These are phyloP conservation scores for Aegle marmelos DNA, from an alignment of 345 rosid species.

Conservation along the genomic window DNA sequence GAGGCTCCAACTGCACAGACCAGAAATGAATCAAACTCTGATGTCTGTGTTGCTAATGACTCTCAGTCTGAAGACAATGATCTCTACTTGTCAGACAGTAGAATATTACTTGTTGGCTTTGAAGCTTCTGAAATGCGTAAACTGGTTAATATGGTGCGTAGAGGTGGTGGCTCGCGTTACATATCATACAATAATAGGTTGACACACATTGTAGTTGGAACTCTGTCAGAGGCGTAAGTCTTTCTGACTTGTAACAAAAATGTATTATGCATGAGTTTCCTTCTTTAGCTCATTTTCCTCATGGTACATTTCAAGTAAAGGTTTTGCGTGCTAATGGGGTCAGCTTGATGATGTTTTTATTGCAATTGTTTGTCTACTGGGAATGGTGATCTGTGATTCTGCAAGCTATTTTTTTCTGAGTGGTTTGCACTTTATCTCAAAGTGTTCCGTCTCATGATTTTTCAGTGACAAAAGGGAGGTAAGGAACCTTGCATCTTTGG, in stretches of 20 bases:
- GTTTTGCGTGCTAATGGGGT: background rate
- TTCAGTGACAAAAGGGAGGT: slow-evolving; percentile 78
- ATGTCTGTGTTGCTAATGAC: slow-evolving; percentile 65
- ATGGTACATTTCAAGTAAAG: background rate
- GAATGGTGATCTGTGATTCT: slow-evolving; percentile 1
- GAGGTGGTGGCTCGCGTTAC: slow-evolving; percentile 89
- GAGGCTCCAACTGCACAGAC: slow-evolving; percentile 37
- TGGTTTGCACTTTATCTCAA: slow-evolving; percentile 12
- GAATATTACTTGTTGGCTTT: slow-evolving; percentile 77
- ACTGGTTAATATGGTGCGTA: slow-evolving; percentile 66
- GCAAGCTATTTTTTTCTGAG: background rate
- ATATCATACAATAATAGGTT: slow-evolving; percentile 55
- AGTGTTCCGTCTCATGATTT: slow-evolving; percentile 16
- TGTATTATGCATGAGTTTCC: slow-evolving; percentile 5
- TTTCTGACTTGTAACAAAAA: slow-evolving; percentile 5
- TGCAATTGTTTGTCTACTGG: background rate
- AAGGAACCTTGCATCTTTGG: slow-evolving; percentile 77
- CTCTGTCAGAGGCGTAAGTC: slow-evolving; percentile 86
- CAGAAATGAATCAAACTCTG: slow-evolving; percentile 41
- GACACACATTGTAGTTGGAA: slow-evolving; percentile 86
- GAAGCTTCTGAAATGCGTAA: slow-evolving; percentile 79
- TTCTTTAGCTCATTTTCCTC: slow-evolving; percentile 6
- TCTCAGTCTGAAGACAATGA: slow-evolving; percentile 79
- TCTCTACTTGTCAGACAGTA: slow-evolving; percentile 85
- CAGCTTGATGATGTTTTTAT: slow-evolving; percentile 3